These are phyloP conservation scores for Fusarium sp. DNA, from an alignment of 2,329 filamentous ascomycete genomes.

Conservation along the genomic window DNA sequence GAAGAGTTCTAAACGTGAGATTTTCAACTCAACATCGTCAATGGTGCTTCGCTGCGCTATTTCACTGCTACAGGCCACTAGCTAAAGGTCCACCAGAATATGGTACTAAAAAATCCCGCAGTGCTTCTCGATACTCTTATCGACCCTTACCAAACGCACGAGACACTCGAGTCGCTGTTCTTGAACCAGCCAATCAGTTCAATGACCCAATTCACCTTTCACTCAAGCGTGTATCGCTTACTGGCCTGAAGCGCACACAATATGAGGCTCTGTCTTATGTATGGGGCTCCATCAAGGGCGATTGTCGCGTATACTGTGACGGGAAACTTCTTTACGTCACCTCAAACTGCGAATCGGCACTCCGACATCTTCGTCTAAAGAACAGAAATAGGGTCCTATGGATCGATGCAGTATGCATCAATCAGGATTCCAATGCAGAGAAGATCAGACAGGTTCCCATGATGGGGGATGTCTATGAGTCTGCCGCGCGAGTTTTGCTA, in stretches of 20 bases:
- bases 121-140: slow-evolving; percentile 16
- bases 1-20: neutral
- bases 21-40: neutral
- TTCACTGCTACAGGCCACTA: neutral
- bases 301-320: slow-evolving; percentile 27
- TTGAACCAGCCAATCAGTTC: slow-evolving; percentile 27
- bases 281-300: slow-evolving; percentile 34
- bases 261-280: slow-evolving; percentile 44
- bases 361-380: slow-evolving; percentile 29
- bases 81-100: slow-evolving; percentile 14
- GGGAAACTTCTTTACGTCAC: slow-evolving; percentile 30
- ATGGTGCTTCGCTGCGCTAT: neutral
- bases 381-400: slow-evolving; percentile 32
- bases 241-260: neutral
- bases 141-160: slow-evolving; percentile 8
- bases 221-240: slow-evolving; percentile 26
- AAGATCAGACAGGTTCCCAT: slow-evolving; percentile 41
- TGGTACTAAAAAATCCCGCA: slow-evolving; percentile 23
- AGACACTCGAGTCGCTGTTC: slow-evolving; percentile 20
- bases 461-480: slow-evolving; percentile 44
- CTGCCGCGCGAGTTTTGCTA: slow-evolving; percentile 42
- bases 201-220: slow-evolving; percentile 14
- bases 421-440: slow-evolving; percentile 40
- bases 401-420: slow-evolving; percentile 47
- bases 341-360: slow-evolving; percentile 34